These are phyloP conservation scores for Truncatella angustata DNA, from an alignment of 2,329 filamentous ascomycete genomes.

Conservation along the genomic window DNA sequence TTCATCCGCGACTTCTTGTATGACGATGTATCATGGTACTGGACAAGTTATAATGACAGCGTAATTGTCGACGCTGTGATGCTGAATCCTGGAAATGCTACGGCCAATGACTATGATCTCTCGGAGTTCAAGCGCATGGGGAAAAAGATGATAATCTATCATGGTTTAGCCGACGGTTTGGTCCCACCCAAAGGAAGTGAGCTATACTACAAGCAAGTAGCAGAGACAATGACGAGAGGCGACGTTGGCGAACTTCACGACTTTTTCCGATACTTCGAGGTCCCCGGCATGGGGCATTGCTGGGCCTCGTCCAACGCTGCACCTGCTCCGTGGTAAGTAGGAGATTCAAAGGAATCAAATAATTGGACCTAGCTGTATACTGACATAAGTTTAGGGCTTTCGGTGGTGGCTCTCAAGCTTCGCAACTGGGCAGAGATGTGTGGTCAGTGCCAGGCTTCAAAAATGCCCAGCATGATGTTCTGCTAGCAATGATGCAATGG, in stretches of 20 bases:
- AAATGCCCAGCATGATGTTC: constrained; percentile 24
- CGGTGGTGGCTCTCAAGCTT: constrained; percentile 19
- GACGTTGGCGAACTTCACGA: constrained; percentile 31
- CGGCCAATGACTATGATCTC: constrained; percentile 18
- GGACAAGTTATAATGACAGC: constrained; percentile 9
- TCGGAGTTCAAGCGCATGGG: constrained; percentile 18
- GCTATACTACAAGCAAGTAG: constrained; percentile 16
- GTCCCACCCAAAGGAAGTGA: constrained; percentile 18
- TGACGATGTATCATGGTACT: constrained; percentile 12
- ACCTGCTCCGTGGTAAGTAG: neutral
- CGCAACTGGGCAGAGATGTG: constrained; percentile 13
- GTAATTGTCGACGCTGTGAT: constrained; percentile 5
- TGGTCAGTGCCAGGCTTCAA: constrained; percentile 25
- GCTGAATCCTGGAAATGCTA: constrained; percentile 10
- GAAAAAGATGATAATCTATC: constrained; percentile 29
- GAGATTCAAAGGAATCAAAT: too few relatives aligned
- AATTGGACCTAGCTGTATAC: too few relatives aligned
- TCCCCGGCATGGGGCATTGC: constrained; percentile 45
- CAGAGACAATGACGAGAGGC: constrained; percentile 20
- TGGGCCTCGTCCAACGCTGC: constrained; percentile 15
- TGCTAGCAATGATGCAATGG: constrained; percentile 27
- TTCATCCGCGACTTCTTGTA: constrained; percentile 10
- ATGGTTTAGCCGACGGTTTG: constrained; percentile 25
- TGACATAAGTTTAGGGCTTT: constrained; percentile 17
- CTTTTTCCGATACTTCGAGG: constrained; percentile 35